Percentiles rank a stretch among this genome's conserved stretches.
These are phyloP conservation scores for Hypoxylon sp. DNA, from an alignment of 2,329 filamentous ascomycete species.

Conservation along the genomic window DNA sequence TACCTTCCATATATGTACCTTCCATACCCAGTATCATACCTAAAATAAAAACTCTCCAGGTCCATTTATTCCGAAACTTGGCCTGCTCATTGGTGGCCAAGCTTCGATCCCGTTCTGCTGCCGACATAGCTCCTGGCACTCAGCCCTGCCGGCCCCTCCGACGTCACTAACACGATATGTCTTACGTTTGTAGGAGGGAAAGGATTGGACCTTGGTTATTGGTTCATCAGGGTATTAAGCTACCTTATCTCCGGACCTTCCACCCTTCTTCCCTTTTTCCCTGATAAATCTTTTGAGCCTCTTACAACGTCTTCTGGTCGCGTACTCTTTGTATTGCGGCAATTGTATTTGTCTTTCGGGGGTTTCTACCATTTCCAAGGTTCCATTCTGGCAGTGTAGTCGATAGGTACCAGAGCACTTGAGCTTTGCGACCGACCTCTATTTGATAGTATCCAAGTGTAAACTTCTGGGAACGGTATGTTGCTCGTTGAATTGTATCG, in stretches of 20 bases:
- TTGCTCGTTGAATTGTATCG: constrained; percentile 15
- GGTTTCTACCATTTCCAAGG: constrained; percentile 1
- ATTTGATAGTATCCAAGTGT: constrained; percentile 12
- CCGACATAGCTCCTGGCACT: constrained; percentile 19
- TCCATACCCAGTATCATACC: background rate
- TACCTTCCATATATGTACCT: constrained; percentile 3
- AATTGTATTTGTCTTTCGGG: constrained; percentile 13
- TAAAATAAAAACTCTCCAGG: background rate
- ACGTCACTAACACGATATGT: constrained; percentile 37
- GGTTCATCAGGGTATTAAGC: constrained; percentile 20
- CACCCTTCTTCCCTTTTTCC: constrained; percentile 27
- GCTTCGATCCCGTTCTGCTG: constrained; percentile 8
- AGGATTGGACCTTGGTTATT: constrained; percentile 25
- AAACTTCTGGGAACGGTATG: constrained; percentile 27
- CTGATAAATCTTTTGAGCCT: constrained; percentile 32
- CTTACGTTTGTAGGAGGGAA: constrained; percentile 7
- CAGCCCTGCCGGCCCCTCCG: constrained; percentile 29
- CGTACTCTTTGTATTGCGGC: constrained; percentile 17
- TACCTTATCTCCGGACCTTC: constrained; percentile 43
- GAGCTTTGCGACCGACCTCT: constrained; percentile 25
- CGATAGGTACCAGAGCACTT: constrained; percentile 15
- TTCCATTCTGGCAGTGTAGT: constrained; percentile 13
- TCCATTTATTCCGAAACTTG: constrained; percentile 11
- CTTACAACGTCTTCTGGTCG: constrained; percentile 14
- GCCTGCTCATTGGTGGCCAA: constrained; percentile 25